phyloP scores from a whole-genome alignment of 345 rosid species.

The Durio zibethinus region DNA sequence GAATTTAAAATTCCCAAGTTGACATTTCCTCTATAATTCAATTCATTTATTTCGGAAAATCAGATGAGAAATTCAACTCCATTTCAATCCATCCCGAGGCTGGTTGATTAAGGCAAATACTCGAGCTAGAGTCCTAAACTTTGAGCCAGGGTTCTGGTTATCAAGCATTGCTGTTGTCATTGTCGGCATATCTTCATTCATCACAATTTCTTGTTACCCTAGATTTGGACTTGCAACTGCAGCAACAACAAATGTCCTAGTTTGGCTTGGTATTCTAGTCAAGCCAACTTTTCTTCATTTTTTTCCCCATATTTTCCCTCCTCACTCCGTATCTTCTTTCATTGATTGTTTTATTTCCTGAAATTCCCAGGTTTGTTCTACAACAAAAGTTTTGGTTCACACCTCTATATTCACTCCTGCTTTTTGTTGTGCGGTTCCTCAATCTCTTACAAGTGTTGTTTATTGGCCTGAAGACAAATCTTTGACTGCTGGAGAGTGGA shows the following conservation, averaged over 20 bases:
- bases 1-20: slow-evolving; percentile 18
- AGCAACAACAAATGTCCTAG: slow-evolving; percentile 27
- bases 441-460: too few species aligned
- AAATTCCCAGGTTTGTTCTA: background rate
- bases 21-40: slow-evolving; percentile 23
- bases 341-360: slow-evolving; percentile 1
- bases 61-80: slow-evolving; percentile 1
- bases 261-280: slow-evolving; percentile 33
- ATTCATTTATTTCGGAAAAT: slow-evolving; percentile 15
- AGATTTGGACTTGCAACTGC: slow-evolving; percentile 14
- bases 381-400: background rate
- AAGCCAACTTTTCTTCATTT: background rate
- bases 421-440: too few species aligned
- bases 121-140: slow-evolving; percentile 11
- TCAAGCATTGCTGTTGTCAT: slow-evolving; percentile 22
- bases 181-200: slow-evolving; percentile 13
- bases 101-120: background rate
- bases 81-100: background rate
- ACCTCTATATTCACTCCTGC: background rate
- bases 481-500: slow-evolving; percentile 2
- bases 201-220: slow-evolving; percentile 8
- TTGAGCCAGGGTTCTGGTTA: background rate
- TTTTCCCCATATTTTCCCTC: background rate
- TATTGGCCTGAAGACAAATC: background rate
- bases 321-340: background rate